Evolutionary conservation across 495 filamentous ascomycete genomes (phyloP).

Genomic region (Rusavskia elegans): DNA sequence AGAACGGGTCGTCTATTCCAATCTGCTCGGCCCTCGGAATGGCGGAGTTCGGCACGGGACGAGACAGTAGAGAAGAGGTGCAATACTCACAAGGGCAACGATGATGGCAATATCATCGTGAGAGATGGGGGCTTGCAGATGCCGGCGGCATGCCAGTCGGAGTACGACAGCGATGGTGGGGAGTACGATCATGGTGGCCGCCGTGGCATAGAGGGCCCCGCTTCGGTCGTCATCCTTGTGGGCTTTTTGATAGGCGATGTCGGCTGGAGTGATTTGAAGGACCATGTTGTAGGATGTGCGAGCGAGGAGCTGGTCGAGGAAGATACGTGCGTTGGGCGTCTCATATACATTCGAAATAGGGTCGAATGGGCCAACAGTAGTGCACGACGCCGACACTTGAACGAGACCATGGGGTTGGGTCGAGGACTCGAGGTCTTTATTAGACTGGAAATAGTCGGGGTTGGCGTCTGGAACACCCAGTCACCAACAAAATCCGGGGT

Average conservation of each 20-base stretch:
- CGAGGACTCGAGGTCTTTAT: too few relatives aligned
- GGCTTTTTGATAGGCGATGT: not conserved
- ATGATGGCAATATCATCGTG: conserved; percentile 2
- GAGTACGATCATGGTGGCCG: not conserved
- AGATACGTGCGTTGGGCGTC: too few relatives aligned
- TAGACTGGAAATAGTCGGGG: too few relatives aligned
- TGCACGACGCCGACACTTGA: too few relatives aligned
- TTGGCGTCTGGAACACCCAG: too few relatives aligned
- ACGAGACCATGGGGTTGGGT: too few relatives aligned
- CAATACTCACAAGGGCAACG: not conserved
- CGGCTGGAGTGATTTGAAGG: conserved; percentile 19
- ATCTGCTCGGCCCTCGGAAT: too few relatives aligned
- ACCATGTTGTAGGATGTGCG: conserved; percentile 19
- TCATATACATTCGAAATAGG: too few relatives aligned
- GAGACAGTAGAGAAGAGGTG: conserved; percentile 2
- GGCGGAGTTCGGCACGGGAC: too few relatives aligned
- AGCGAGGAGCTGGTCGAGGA: not conserved
- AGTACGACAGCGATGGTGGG: conserved; percentile 11
- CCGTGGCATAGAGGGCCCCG: not conserved
- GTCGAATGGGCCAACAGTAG: too few relatives aligned
- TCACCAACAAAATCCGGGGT: too few relatives aligned
- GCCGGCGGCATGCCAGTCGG: conserved; percentile 18
- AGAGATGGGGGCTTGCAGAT: conserved; percentile 5
- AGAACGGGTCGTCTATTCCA: too few relatives aligned
- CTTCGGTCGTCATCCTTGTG: not conserved